A percentile compares a stretch with the other conserved stretches of the same genome.
Evolutionary conservation across 2,329 filamentous ascomycete species (phyloP).

Genomic region (Aspergillus japonicus): DNA sequence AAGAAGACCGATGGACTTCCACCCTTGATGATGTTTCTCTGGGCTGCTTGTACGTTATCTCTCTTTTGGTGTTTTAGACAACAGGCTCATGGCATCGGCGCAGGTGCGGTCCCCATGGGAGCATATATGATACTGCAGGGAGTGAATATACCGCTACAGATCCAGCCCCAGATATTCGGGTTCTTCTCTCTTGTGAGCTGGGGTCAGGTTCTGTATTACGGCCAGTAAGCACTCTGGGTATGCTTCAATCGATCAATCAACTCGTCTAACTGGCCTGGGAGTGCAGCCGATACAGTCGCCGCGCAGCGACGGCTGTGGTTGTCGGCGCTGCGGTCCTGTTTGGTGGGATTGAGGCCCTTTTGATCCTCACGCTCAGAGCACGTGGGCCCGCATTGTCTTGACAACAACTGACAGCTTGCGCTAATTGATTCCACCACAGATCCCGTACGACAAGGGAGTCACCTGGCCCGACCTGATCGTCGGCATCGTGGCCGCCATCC

Average conservation of each 20-base stretch:
- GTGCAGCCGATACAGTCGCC: constrained; percentile 38
- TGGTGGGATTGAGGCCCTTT: constrained; percentile 54
- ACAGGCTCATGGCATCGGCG: neutral
- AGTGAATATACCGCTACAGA: constrained; percentile 55
- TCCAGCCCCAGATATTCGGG: constrained; percentile 56
- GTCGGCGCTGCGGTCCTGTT: constrained; percentile 46
- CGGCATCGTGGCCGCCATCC: constrained; percentile 58
- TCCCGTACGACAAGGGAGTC: constrained; percentile 55
- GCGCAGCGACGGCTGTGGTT: constrained; percentile 48
- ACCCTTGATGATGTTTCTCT: constrained; percentile 61
- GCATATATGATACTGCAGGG: constrained; percentile 55
- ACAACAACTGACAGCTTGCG: neutral
- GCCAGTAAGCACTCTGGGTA: constrained; percentile 39
- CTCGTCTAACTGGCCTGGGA: neutral
- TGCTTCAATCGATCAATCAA: neutral
- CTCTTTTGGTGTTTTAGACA: neutral
- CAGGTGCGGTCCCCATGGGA: constrained; percentile 50
- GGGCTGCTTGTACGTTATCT: constrained; percentile 57
- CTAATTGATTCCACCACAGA: constrained; percentile 33
- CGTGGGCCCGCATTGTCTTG: constrained; percentile 12
- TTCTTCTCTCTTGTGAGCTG: constrained; percentile 51
- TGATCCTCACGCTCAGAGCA: constrained; percentile 59
- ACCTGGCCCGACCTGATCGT: constrained; percentile 56
- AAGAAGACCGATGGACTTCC: constrained; percentile 64
- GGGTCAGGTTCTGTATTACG: constrained; percentile 55